phyloP scores from a whole-genome alignment of 768 basidiomycete species.

The Pleurotus giganteus region DNA sequence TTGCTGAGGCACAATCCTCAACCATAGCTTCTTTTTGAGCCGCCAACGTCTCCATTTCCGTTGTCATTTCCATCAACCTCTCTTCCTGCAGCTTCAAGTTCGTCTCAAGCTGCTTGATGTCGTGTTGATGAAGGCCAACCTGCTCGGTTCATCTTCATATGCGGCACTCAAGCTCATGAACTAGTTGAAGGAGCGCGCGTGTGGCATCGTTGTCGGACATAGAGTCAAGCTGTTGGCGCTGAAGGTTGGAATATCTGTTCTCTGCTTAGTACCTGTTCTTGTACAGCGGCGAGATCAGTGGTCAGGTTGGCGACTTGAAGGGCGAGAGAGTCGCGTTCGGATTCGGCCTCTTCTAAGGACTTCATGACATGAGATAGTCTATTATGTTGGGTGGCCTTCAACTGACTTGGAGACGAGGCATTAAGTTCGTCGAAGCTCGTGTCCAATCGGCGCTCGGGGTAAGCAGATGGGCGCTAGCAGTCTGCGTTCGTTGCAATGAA shows the following conservation, averaged over 20 bases:
- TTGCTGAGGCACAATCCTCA: constrained; percentile 78
- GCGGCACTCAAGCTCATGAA: constrained; percentile 66
- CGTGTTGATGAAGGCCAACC: constrained; percentile 77
- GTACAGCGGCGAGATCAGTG: constrained; percentile 50
- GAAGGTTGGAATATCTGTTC: constrained; percentile 57
- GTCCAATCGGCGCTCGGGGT: constrained; percentile 26
- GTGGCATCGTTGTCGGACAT: constrained; percentile 60
- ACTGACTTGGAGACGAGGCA: constrained; percentile 28
- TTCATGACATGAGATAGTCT: constrained; percentile 39
- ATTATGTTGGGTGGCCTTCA: constrained; percentile 37
- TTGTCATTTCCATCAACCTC: constrained; percentile 63
- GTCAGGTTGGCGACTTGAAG: constrained; percentile 65
- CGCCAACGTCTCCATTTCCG: constrained; percentile 62
- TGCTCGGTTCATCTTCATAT: constrained; percentile 68
- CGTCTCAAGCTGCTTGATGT: constrained; percentile 72
- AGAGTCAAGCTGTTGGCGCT: constrained; percentile 62
- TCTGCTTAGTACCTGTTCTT: constrained; percentile 58
- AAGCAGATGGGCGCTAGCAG: not conserved
- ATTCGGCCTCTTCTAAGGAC: constrained; percentile 54
- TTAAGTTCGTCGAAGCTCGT: constrained; percentile 31
- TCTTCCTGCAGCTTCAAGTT: constrained; percentile 77
- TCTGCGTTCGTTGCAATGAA: not conserved
- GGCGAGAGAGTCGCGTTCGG: constrained; percentile 64
- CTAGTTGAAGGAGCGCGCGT: constrained; percentile 55
- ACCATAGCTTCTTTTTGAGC: constrained; percentile 79